Evolutionary conservation across 257 asterid species (phyloP), one percentile per base, ranked within the genome.

Genomic region (Salvia hispanica): DNA sequence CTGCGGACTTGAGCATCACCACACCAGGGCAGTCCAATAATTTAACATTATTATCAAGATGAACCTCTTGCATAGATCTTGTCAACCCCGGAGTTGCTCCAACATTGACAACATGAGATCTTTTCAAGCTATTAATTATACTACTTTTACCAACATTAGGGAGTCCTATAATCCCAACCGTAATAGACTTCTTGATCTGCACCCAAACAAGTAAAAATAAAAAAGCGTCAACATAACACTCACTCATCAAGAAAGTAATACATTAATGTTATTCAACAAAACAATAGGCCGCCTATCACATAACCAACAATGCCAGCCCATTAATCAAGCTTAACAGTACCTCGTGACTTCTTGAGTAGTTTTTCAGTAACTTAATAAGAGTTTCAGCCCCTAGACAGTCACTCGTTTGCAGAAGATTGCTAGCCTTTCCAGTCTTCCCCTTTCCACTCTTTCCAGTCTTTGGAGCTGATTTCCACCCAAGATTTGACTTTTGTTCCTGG

Each of bases 111-210:
- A 86, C 96, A 44, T 86, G 92, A 15, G 92, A 88, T 70, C 96
- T 80, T 82, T 88, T 93, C 84, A 90, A 82, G 66, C 97, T 90
- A 74, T 93, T 90, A 34, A 93, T 90, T 74, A 93, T 74, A 77
- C 99, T 90, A 79, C 99, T 93, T 83, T 93, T 93, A n/a, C 99
- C 97, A 56, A 90, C 99, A 85, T 93, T 93, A 13, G 99, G 97
- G 43, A 93, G 84, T 33, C 97, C 97, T 67, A 93, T 90, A 58
- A 93, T 75, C 40, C 97, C 99, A 13, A 93, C 99, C 3, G 99
- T 88, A 64, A 93, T 87, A 9, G 97, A 90, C 69, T 82, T 90
- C 70, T 90, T 93, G 44, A 93, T 90, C 96, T 93, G 95, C 81
- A 73, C 2, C 70, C 72, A 69, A 62, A 66, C 39, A 43, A 52